Evolutionary conservation across 768 basidiomycete species (phyloP), one percentile per base, ranked within the genome.

Genomic region (Lactarius vividus): DNA sequence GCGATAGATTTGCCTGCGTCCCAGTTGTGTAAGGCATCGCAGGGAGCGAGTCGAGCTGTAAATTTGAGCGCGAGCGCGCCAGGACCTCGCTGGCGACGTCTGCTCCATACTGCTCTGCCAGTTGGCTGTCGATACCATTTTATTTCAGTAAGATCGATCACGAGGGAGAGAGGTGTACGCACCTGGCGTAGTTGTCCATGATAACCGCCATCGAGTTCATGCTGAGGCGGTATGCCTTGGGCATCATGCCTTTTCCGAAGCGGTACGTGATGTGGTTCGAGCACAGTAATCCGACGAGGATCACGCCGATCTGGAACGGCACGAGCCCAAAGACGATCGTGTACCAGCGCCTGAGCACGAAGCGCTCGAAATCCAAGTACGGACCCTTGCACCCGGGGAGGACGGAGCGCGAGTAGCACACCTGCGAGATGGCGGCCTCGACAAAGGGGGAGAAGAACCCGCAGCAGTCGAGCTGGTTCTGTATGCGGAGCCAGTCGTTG

Each of bases 201-300:
- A 94, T 91, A 60, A 89, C 82, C 3, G 88, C 88, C 87, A 92
- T 89, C 66, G 84, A 87, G 65, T 81, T 83, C 80, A 84, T 78
- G 77, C 86, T 87, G 54, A 93, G 80, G 40, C 90, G 80, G 75
- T 94, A 93, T 16, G 88, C 85, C 79, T 91, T 89, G 64, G 91
- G 91, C 82, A 88, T 91, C 85, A 92, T 87, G 65, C 92, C 91
- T 79, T 92, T 93, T 11, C 91, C 91, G 74, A 93, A 93, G 59
- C 91, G 82, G 74, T 92, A 92, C 26, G 91, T 93, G 74, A 94
- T 86, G 70, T 93, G 91, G 76, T 91, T 92, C 28, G 87, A 87
- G 74, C 88, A 93, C 58, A 93, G 75, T 62, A 93, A 75, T 16
- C 81, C 85, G 1, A 80, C 78, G 66, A 89, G 66, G 71, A 91